Evolutionary conservation across 2,329 filamentous ascomycete species (phyloP), one percentile per base, ranked within the genome.

Genomic region (Decorospora gaudefroyi): DNA sequence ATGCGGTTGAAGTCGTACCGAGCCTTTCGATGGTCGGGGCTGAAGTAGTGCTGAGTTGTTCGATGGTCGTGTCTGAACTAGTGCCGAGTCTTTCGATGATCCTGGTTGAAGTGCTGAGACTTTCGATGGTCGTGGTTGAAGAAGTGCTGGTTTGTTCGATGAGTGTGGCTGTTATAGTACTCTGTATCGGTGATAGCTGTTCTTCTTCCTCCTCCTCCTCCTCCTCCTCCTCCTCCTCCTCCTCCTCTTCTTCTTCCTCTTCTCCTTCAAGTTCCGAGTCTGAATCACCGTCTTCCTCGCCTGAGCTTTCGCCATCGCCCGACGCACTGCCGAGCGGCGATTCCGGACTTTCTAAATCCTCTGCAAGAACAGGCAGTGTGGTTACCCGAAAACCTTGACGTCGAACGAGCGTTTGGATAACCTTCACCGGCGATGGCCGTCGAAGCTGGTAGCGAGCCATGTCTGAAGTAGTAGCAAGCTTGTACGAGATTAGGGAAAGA

Each of bases 391-490:
- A 36, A 17, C 42, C 55, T 49, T 66, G 55, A 50, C 64, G 51
- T 25, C 55, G 56, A 16, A 53, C 23, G 17, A 12, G 46, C 6
- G 44, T 53, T 8, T 51, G 47, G 9, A 41, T 19, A 12, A 67
- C 37, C 19, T 48, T 39, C 6, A 69, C 56, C 6, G 64, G 61
- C 30, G 61, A 43, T 19, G 64, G 67, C 4, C 65, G 51, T 36
- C 54, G 57, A 37, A 59, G 58, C 22, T 59, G 57, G 37, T 62
- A 62, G 13, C 55, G 53, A 36, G 54, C 53, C 65, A 69, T 68
- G 10, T 52, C 23, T 19, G 36, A 30, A 12, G 16, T 34, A 17
- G 34, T 23, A 47, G 32, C 19, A 19, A 41, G 22, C 40, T n/a
- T n/a, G n/a, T n/a, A n/a, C n/a, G n/a, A n/a, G n/a, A 53, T 51